Evolutionary conservation across 257 asterid species (phyloP).

Genomic region (Solanum phureja): DNA sequence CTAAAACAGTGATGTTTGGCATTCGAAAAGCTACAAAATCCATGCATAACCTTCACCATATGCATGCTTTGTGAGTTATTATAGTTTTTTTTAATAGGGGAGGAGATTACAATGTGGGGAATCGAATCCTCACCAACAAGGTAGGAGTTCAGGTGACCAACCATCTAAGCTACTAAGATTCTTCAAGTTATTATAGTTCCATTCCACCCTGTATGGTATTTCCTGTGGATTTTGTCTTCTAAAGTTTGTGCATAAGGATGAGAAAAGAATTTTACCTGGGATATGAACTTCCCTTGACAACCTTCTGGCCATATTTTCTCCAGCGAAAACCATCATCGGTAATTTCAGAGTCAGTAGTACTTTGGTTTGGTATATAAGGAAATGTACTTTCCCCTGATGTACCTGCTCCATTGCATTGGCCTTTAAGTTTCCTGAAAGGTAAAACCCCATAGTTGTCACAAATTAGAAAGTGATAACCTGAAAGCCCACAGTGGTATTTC

Average conservation of each 20-base stretch:
- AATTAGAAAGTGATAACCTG: background rate
- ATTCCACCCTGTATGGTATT: background rate
- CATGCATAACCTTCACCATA: background rate
- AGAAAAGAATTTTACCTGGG: slow-evolving; percentile 48
- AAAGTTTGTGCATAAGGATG: background rate
- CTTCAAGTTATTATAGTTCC: background rate
- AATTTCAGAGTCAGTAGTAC: slow-evolving; percentile 28
- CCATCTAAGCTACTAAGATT: no score
- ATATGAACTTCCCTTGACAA: slow-evolving; percentile 63
- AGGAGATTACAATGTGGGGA: no score
- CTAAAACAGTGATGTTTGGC: background rate
- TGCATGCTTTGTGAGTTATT: background rate
- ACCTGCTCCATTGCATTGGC: slow-evolving; percentile 20
- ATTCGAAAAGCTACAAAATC: background rate
- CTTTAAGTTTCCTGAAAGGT: slow-evolving; percentile 33
- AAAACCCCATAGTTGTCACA: background rate
- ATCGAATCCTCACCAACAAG: no score
- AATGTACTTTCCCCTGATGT: slow-evolving; percentile 12
- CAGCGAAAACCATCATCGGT: slow-evolving; percentile 70
- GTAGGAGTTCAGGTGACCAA: no score
- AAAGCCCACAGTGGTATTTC: background rate
- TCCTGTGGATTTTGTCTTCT: background rate
- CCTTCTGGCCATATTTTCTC: slow-evolving; percentile 93
- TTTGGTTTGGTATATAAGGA: slow-evolving; percentile 1
- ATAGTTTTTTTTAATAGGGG: background rate